Base-by-base conservation (phyloP, 345 rosid genomes). In the Salix arbutifolia region DNA sequence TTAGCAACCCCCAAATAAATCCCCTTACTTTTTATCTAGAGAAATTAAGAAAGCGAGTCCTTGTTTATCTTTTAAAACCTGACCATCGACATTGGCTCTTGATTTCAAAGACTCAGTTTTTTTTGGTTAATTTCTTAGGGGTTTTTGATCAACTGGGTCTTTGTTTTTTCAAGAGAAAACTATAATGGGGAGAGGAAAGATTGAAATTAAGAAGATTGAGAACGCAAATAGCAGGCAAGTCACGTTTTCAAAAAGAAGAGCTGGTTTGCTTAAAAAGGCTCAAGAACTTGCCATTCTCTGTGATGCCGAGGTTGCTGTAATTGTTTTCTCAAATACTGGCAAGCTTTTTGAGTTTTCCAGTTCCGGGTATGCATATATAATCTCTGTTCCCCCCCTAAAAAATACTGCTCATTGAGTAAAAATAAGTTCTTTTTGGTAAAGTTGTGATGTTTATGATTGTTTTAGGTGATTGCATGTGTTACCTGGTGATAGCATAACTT, bases 151-250 rank as follows among this genome's bases (percentile, higher is more conserved):
- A 31, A 53, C 70, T 68, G 73, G 53, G 38, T 71, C 13, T 65
- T 64, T 71, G 30, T 68, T 50, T 37, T 58, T 8, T 50, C 46
- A 25, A 9, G 73, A 25, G 25, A 42, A 13, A 38, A 77, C 0
- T 50, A 5, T 50, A 35, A 92, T 94, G 98, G 97, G 97, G 74
- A 89, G 97, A 77, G 98, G 97, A 13, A 95, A 92, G 84, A 95
- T 91, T 78, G 97, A 95, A 88, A 95, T 95, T 30, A 95, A 88
- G 87, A 94, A 87, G 86, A 94, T 94, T 66, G 98, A 94, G 84
- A 92, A 92, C 85, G 91, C 96, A 42, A 95, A 91, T 75, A 95
- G 92, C 85, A 92, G 99, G 78, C 97, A 95, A 86, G 97, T 95
- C 37, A 95, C 97, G 35, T 95, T 95, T 91, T 95, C 97, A 25